These are phyloP conservation scores for Imleria badia DNA, from an alignment of 768 basidiomycete species.

Conservation along the genomic window DNA sequence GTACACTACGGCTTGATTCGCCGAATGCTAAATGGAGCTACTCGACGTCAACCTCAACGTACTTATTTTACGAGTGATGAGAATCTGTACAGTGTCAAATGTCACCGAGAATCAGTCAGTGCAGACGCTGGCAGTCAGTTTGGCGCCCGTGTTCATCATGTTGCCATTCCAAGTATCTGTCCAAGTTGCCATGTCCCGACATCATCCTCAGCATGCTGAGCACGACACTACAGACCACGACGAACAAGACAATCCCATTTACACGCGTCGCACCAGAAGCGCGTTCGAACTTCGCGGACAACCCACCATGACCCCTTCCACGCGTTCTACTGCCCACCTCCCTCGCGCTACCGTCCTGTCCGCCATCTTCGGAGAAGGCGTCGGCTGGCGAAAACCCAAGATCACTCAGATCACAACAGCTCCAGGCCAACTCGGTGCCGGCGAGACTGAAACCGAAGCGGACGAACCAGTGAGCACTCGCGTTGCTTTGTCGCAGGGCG, in stretches of 20 bases:
- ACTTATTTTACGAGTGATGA: too few relatives aligned
- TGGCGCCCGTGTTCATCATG: too few relatives aligned
- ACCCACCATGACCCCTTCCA: background rate
- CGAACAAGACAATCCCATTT: conserved; percentile 12
- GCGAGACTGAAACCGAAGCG: conserved; percentile 77
- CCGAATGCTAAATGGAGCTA: too few relatives aligned
- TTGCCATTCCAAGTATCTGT: too few relatives aligned
- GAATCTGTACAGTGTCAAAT: background rate
- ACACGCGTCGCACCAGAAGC: conserved; percentile 24
- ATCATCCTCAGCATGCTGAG: background rate
- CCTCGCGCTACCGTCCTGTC: conserved; percentile 20
- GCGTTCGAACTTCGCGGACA: conserved; percentile 20
- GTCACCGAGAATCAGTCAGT: too few relatives aligned
- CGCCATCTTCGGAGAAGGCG: conserved; percentile 26
- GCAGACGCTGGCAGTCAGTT: too few relatives aligned
- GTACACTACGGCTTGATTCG: background rate
- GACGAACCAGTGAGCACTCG: conserved; percentile 64
- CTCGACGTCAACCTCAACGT: too few relatives aligned
- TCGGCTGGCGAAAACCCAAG: conserved; percentile 39
- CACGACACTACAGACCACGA: background rate
- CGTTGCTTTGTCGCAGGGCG: background rate
- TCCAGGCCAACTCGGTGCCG: conserved; percentile 57
- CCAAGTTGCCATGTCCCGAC: too few relatives aligned
- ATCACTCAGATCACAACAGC: conserved; percentile 57
- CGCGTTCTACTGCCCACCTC: conserved; percentile 8